These are phyloP conservation scores for Vitis labrusca DNA, from an alignment of 164 flowering plant species.

Conservation along the genomic window DNA sequence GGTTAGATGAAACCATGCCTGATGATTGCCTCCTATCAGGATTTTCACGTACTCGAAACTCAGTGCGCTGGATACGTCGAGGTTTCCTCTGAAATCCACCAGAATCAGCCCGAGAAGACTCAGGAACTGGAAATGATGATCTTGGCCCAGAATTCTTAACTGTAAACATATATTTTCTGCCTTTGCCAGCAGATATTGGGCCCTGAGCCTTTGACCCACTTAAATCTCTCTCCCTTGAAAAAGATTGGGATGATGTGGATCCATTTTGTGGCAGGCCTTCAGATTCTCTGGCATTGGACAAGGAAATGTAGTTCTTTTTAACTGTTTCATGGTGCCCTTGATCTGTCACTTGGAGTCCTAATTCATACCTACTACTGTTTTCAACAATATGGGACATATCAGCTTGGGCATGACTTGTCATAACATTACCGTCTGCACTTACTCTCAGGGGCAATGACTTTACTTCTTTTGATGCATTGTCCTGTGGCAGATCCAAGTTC, in stretches of 20 bases:
- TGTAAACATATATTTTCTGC: constrained; percentile 48
- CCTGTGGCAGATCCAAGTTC: constrained; percentile 30
- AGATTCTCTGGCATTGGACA: constrained; percentile 26
- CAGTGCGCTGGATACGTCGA: constrained; percentile 58
- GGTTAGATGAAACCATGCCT: constrained; percentile 25
- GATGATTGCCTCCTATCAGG: constrained; percentile 50
- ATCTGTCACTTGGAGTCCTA: constrained; percentile 25
- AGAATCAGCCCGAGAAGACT: constrained; percentile 35
- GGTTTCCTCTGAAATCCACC: constrained; percentile 62
- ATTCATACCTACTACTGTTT: constrained; percentile 17
- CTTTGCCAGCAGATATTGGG: constrained; percentile 41
- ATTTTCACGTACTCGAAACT: constrained; percentile 71
- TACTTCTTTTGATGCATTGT: constrained; percentile 13
- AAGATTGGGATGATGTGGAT: constrained; percentile 22
- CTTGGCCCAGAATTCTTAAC: constrained; percentile 50
- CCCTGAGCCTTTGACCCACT: constrained; percentile 41
- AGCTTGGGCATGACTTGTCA: constrained; percentile 17
- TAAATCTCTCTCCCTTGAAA: constrained; percentile 34
- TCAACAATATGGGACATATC: constrained; percentile 24
- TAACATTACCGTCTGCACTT: constrained; percentile 17
- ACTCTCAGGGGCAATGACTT: constrained; percentile 24
- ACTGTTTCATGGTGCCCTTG: constrained; percentile 24
- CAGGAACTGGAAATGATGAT: constrained; percentile 40
- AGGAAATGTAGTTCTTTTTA: constrained; percentile 22
- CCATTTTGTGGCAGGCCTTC: constrained; percentile 31